Evolutionary conservation across 768 basidiomycete genomes (phyloP), one percentile per base, ranked within the genome.

Genomic region (Amanita jacksonii): DNA sequence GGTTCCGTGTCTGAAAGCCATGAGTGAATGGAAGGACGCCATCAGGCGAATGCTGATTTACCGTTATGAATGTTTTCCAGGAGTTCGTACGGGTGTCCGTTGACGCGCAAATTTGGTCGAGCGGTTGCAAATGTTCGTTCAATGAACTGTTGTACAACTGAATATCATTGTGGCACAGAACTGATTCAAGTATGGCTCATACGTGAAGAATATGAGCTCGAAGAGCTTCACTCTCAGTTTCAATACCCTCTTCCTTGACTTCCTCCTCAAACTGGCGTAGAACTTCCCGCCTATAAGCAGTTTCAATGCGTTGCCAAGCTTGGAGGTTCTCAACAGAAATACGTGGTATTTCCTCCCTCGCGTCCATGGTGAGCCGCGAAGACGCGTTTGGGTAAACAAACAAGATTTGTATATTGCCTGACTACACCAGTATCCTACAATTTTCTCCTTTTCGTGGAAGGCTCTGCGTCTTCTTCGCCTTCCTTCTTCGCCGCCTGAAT

Each of bases 11-110:
- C 79, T n/a, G n/a, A n/a, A 12, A 12, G 16, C 82, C 49, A 18
- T 8, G 8, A 33, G 20, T 24, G 28, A 37, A 7, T 40, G 19
- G 27, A 19, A 40, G 3, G 23, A 3, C 19, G 12, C 8, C 15
- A 18, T 41, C 31, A 20, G 31, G 19, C n/a, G 24, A 20, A 33
- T 22, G 28, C 20, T 8, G 13, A 24, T 62, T 41, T 40, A 77
- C 81, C 74, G 52, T 74, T 69, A 47, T 73, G 75, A 38, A 70
- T 67, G 15, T 71, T 66, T 16, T 72, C 69, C n/a, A 79, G 62
- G 3, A 77, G 70, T 52, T 85, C 85, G 49, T 77, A 76, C 48
- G 81, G 79, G 42, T 81, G 79, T 20, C 88, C 88, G 54, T 90
- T 89, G 8, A 91, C 73, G 24, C 84, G 76, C 16, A 92, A 59